Conservation (phyloP, 805 yeast genomes). For the Komagataella populi region DNA sequence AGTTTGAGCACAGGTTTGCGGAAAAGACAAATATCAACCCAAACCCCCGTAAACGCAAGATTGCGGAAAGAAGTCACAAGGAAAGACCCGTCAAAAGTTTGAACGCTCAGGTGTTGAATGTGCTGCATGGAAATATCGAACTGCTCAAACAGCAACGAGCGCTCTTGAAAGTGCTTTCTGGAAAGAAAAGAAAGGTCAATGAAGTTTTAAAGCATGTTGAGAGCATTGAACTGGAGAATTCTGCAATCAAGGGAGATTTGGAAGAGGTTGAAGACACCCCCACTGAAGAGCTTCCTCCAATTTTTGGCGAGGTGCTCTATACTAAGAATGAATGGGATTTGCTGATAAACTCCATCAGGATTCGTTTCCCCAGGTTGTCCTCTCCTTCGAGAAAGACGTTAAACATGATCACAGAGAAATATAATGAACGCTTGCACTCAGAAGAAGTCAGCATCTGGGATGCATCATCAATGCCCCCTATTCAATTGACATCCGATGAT, state of each 20-base stretch:
- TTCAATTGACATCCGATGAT: not conserved
- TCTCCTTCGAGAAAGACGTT: not conserved
- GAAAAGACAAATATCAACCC: not conserved
- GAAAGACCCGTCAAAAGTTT: not conserved
- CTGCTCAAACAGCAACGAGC: not conserved
- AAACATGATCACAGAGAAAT: not conserved
- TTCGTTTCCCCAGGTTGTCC: not conserved
- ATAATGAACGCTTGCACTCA: not conserved
- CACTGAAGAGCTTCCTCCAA: not conserved
- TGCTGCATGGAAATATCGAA: not conserved
- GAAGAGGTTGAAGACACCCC: not conserved
- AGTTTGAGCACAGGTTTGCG: not conserved
- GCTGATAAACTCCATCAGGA: not conserved
- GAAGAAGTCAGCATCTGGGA: not conserved
- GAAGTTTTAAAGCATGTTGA: conserved; percentile 1
- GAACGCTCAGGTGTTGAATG: not conserved
- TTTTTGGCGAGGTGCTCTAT: not conserved
- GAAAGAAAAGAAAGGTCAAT: conserved; percentile 1
- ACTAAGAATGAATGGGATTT: conserved; percentile 1
- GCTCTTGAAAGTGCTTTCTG: conserved; percentile 1
- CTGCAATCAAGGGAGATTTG: not conserved
- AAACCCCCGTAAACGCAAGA: not conserved
- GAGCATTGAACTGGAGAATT: not conserved
- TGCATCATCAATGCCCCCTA: conserved; percentile 1
- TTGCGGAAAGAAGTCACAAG: not conserved